phyloP scores from a whole-genome alignment of 768 basidiomycete genomes.

The Psilocybe azurescens region DNA sequence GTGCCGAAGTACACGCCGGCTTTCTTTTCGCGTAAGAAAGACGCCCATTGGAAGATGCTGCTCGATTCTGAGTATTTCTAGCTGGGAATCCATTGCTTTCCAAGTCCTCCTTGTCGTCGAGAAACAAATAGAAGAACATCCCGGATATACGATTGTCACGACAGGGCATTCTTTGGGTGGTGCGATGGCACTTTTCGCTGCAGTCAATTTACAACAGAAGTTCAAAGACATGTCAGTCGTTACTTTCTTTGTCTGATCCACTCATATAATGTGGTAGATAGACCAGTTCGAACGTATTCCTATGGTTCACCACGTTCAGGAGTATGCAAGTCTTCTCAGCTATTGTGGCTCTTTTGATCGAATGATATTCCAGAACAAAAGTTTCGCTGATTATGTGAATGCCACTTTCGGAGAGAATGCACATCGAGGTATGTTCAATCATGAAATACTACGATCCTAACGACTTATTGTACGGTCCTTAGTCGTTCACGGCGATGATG shows the following conservation, averaged over 20 bases:
- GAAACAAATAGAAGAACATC: slow-evolving; percentile 38
- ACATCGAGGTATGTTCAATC: slow-evolving; percentile 42
- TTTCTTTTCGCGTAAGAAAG: slow-evolving; percentile 51
- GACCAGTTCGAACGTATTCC: slow-evolving; percentile 48
- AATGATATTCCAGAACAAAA: slow-evolving; percentile 43
- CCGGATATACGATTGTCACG: slow-evolving; percentile 46
- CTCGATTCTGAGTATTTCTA: slow-evolving; percentile 22
- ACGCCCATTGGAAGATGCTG: neutral
- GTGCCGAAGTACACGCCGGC: slow-evolving; percentile 50
- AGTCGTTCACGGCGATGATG: slow-evolving; percentile 60
- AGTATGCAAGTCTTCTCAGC: slow-evolving; percentile 31
- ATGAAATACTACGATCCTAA: neutral
- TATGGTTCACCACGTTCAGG: slow-evolving; percentile 57
- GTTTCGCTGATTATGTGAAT: slow-evolving; percentile 52
- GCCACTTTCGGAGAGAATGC: slow-evolving; percentile 42
- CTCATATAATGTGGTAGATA: slow-evolving; percentile 11
- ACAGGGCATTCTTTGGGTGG: slow-evolving; percentile 64
- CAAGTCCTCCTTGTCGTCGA: slow-evolving; percentile 43
- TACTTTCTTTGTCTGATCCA: neutral
- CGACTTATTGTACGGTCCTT: neutral
- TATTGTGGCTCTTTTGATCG: neutral
- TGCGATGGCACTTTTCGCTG: slow-evolving; percentile 52
- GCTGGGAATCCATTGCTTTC: slow-evolving; percentile 54
- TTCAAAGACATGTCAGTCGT: slow-evolving; percentile 29
- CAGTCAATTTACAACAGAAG: slow-evolving; percentile 47